Evolutionary conservation across 1,139 yeast genomes (phyloP).

Genomic region (Lodderomyces elongisporus): DNA sequence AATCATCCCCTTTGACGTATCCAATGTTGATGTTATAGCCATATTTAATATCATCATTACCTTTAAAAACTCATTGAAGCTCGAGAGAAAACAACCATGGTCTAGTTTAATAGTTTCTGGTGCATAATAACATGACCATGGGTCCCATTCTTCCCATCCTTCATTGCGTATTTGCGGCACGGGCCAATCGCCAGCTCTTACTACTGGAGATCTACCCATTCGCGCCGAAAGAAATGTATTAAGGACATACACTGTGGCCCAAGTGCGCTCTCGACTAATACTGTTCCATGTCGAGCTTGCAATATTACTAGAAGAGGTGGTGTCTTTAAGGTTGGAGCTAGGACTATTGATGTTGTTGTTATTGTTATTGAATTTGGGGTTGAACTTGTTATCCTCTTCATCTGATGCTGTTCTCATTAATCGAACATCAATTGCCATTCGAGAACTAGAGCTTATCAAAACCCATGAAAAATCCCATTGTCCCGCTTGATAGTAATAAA

Average conservation of each 20-base stretch:
- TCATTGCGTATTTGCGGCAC: conserved; percentile 17
- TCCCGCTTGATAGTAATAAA: conserved; percentile 20
- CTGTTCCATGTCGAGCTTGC: conserved; percentile 14
- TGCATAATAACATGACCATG: conserved; percentile 16
- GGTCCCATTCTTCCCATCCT: conserved; percentile 26
- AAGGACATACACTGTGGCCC: conserved; percentile 20
- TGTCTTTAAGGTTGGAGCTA: no score
- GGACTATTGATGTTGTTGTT: no score
- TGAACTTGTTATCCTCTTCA: conserved; percentile 10
- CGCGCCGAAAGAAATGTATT: conserved; percentile 21
- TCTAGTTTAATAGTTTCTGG: conserved; percentile 13
- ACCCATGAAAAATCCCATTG: conserved; percentile 26
- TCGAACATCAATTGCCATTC: conserved; percentile 25
- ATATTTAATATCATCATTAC: conserved; percentile 16
- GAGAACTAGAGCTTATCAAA: conserved; percentile 18
- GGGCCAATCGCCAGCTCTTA: conserved; percentile 23
- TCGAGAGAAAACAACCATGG: conserved; percentile 19
- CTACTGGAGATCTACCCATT: conserved; percentile 21
- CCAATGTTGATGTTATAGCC: conserved; percentile 20
- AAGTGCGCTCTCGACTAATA: conserved; percentile 20
- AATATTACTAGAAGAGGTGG: no score
- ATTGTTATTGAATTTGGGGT: no score
- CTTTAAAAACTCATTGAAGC: conserved; percentile 17
- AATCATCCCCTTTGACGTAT: conserved; percentile 13
- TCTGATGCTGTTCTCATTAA: conserved; percentile 16